Conservation (phyloP, 208 protist species). For the Blastocrithidia nonstop region DNA sequence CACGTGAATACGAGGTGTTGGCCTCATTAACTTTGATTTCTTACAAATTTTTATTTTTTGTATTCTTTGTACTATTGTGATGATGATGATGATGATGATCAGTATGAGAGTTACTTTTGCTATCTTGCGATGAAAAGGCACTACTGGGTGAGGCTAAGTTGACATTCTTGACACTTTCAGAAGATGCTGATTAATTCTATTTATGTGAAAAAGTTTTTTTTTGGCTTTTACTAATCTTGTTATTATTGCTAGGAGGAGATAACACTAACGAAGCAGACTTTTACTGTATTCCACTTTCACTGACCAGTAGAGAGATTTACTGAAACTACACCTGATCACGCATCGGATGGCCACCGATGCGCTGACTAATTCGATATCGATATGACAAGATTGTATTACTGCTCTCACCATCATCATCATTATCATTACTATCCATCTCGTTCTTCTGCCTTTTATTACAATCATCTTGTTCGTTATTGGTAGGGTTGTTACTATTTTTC, state of each 20-base stretch:
- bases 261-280: no score
- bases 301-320: slow-evolving; percentile 24
- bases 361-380: slow-evolving; percentile 26
- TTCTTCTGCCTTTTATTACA: neutral
- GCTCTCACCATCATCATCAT: neutral
- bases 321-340: slow-evolving; percentile 40
- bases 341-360: slow-evolving; percentile 43
- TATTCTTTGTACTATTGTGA: neutral
- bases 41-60: neutral
- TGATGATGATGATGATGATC: no score
- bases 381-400: slow-evolving; percentile 3
- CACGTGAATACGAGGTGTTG: slow-evolving; percentile 22
- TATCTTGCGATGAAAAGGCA: no score
- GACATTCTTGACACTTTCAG: no score
- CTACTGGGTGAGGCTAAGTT: no score
- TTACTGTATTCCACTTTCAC: slow-evolving; percentile 5
- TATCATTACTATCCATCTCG: neutral
- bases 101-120: neutral
- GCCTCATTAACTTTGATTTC: slow-evolving; percentile 10
- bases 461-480: no score
- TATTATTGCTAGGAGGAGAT: neutral
- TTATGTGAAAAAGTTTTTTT: no score
- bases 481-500: no score
- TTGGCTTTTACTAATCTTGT: neutral
- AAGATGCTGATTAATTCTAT: no score